Evolutionary conservation across 2,329 filamentous ascomycete species (phyloP).

Genomic region (Monosporascus sp.): DNA sequence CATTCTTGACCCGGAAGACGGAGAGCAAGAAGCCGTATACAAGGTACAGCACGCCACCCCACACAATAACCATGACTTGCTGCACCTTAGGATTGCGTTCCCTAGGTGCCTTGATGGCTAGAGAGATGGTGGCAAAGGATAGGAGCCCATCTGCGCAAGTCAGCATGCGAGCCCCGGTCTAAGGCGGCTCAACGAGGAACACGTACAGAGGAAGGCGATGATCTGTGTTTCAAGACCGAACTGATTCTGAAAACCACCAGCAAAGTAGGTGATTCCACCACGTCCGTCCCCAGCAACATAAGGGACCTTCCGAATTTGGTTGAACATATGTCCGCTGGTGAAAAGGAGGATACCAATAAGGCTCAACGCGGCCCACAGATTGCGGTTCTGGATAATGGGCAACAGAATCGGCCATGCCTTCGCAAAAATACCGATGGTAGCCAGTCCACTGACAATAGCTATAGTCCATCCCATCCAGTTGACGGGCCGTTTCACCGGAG

Average conservation of each 20-base stretch:
- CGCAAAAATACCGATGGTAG: slow-evolving; percentile 60
- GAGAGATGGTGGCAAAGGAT: slow-evolving; percentile 84
- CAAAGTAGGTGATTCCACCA: slow-evolving; percentile 86
- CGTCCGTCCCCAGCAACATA: slow-evolving; percentile 82
- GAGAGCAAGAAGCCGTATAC: slow-evolving; percentile 94
- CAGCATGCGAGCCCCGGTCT: slow-evolving; percentile 11
- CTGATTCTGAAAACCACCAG: slow-evolving; percentile 87
- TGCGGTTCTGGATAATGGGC: slow-evolving; percentile 81
- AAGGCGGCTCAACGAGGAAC: slow-evolving; percentile 18
- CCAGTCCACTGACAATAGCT: slow-evolving; percentile 63
- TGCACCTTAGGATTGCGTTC: slow-evolving; percentile 73
- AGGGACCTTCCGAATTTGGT: slow-evolving; percentile 92
- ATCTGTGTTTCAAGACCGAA: slow-evolving; percentile 95
- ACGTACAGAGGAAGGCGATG: slow-evolving; percentile 84
- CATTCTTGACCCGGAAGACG: slow-evolving; percentile 91
- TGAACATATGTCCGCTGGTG: slow-evolving; percentile 98
- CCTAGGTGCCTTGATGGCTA: slow-evolving; percentile 88
- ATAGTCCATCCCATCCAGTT: slow-evolving; percentile 77
- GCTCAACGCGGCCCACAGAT: slow-evolving; percentile 87
- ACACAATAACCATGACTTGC: slow-evolving; percentile 74
- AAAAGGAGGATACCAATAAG: slow-evolving; percentile 87
- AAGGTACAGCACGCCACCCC: slow-evolving; percentile 70
- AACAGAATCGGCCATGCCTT: slow-evolving; percentile 74
- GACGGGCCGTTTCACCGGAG: slow-evolving; percentile 73
- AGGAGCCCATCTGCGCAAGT: slow-evolving; percentile 55